Evolutionary conservation across 345 rosid genomes (phyloP), one percentile per base, ranked within the genome.

Genomic region (Citrus reticulata): DNA sequence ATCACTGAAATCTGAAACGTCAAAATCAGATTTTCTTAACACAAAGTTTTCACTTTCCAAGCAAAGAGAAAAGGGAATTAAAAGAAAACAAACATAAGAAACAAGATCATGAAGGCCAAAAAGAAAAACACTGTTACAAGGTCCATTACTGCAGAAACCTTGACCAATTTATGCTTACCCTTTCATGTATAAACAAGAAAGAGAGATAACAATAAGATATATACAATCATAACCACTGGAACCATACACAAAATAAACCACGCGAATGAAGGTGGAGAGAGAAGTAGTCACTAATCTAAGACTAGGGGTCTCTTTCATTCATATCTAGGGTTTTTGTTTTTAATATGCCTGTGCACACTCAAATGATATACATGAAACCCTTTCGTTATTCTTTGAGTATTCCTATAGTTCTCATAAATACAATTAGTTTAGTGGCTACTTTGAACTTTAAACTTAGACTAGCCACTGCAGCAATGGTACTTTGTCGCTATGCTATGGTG

Each of bases 1-100:
- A 80, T 88, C 77, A 73, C 77, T 74, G 85, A 84, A 79, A 90
- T 77, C 59, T 81, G 89, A 90, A 84, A 83, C 64, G 91, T 90
- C 97, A 82, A 89, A 90, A 84, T 88, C 93, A 90, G 93, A 89
- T 89, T 88, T 90, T 83, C 80, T 71, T 66, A 77, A 80, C 82
- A 80, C 76, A 84, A 80, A 72, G 72, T 75, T 76, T 87, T 79
- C 73, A 81, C 88, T 86, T 89, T 82, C 82, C 82, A 69, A 74
- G 81, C 37, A 46, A 72, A 62, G 37, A 74, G 46, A 46, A 76
- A 74, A 60, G 72, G 40, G 73, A 46, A 76, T 42, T 57, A 78
- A 75, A 76, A 61, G 70, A 79, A 80, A 80, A 78, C 77, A 76
- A 49, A 81, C 64, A 77, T 80, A 82, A 72, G 49, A 77, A 83